These are phyloP conservation scores for Pseudogymnoascus sp. DNA, from an alignment of 2,329 filamentous ascomycete species.

Conservation along the genomic window DNA sequence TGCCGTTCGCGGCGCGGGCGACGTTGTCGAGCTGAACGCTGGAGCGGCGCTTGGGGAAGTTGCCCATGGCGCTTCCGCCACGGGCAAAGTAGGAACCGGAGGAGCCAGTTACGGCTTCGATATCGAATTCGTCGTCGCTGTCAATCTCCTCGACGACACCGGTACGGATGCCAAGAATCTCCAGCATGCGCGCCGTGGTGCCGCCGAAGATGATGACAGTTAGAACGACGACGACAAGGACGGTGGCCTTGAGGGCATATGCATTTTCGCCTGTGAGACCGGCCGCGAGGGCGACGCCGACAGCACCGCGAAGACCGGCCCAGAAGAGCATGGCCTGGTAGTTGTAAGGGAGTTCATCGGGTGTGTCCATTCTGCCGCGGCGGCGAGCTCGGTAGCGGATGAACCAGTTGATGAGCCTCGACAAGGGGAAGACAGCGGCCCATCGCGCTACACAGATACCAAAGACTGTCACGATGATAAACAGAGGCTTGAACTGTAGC, in stretches of 20 bases:
- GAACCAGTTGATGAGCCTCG: constrained; percentile 83
- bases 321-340: constrained; percentile 99
- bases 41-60: constrained; percentile 56
- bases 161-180: constrained; percentile 92
- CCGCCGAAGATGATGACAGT: constrained; percentile 99
- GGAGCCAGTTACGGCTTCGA: constrained; percentile 41
- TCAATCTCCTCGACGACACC: constrained; percentile 96
- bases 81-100: constrained; percentile 71
- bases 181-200: constrained; percentile 93
- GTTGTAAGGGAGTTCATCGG: constrained; percentile 84
- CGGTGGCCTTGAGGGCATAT: constrained; percentile 79
- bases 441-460: constrained; percentile 90
- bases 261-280: constrained; percentile 76
- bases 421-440: constrained; percentile 90
- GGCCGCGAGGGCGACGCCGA: constrained; percentile 88
- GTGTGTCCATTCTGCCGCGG: constrained; percentile 59
- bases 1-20: constrained; percentile 37
- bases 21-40: constrained; percentile 47
- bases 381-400: constrained; percentile 77
- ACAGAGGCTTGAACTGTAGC: constrained; percentile 83
- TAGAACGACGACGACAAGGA: constrained; percentile 93
- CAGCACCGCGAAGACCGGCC: constrained; percentile 90
- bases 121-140: constrained; percentile 97
- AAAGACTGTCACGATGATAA: constrained; percentile 86
- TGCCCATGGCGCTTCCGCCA: constrained; percentile 67